Base-by-base conservation (phyloP, 495 filamentous ascomycete species). In the Penicillium herquei region DNA sequence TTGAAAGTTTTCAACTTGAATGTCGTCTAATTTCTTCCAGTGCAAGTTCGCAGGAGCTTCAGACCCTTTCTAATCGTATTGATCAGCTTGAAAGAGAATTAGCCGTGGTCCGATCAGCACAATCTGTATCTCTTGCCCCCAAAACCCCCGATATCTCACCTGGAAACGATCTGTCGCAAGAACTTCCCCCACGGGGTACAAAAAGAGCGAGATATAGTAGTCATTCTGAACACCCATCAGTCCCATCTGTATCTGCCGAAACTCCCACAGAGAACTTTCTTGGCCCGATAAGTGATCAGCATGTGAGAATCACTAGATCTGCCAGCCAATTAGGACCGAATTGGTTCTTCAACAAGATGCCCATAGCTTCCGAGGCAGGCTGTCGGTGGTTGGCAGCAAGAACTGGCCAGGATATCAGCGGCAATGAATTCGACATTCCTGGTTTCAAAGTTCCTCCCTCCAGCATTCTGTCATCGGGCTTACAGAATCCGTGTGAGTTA, bases 281-380 rank as follows among this genome's bases (percentile, higher is more conserved):
- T 10, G 11, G 10, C 16, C 9, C 17, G 10, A 13, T 21, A 13
- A 44, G 9, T 11, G 16, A 26, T 26, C 2, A 26, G 0, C 8
- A 4, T 26, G 43, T 21, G 26, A 46, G 14, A 3, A 7, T 0
- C 6, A 6, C 12, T 11, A 26, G 12, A 13, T 37, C 39, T 16
- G 41, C 48, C 14, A 34, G 10, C n/a, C 55, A 59, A 44, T 48
- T 49, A 40, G 57, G 61, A 30, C 57, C 61, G 5, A 63, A 63
- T 14, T 63, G 61, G 61, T 63, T 41, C 45, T 63, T 63, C 14
- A 54, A 63, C 45, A 57, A 57, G 1, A 60, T 63, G n/a, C 17
- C 61, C 6, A 57, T 63, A 6, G 44, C 31, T 35, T 57, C 61
- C 0, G 51, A 59, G 45, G 54, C 39, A 40, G 61, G 61, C 17